Base-by-base conservation (phyloP, 163 green algal genomes). In the Picocystis sp. region DNA sequence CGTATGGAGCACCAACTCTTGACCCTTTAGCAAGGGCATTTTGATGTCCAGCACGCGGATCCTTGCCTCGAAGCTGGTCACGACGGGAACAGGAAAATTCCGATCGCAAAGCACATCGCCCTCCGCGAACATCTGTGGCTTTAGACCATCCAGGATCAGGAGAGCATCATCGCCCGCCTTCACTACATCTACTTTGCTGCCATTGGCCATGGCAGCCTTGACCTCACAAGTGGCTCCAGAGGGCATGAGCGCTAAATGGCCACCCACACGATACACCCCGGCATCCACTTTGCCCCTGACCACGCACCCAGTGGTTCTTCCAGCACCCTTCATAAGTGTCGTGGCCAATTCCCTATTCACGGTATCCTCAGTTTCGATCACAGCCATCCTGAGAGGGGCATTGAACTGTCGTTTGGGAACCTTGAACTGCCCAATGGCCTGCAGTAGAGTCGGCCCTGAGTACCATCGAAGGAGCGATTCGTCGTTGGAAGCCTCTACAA, bases 21-120 rank as follows among this genome's bases (percentile, higher is more conserved):
- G 44, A 50, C 73, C 73, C 55, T 57, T 52, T 1, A 81, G 55
- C n/a, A 81, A 57, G 1, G 73, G 73, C 22, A 74, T 22, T 13
- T 46, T 17, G 11, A 78, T 43, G 42, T 88, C 78, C 23, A 93
- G 76, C 41, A 92, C 73, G 21, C 89, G 55, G 22, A 93, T 44
- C 10, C 69, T 56, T 15, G 73, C 70, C 56, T 82, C 60, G 47
- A 94, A 71, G 8, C 48, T 60, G 11, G 25, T 71, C 2, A 62
- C 75, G 17, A 85, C n/a, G 1, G 72, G 76, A 13, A 86, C 70
- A 3, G 84, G 84, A 54, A 73, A 87, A 17, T 83, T 76, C 8
- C 80, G 71, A 54, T 93, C 71, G 60, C 86, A 96, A n/a, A 96
- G 57, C 34, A 89, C 72, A 0, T 65, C 57, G 19, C 82, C 83